These are phyloP conservation scores for Hypoxylon sp. DNA, from an alignment of 2,329 filamentous ascomycete genomes.

Conservation along the genomic window DNA sequence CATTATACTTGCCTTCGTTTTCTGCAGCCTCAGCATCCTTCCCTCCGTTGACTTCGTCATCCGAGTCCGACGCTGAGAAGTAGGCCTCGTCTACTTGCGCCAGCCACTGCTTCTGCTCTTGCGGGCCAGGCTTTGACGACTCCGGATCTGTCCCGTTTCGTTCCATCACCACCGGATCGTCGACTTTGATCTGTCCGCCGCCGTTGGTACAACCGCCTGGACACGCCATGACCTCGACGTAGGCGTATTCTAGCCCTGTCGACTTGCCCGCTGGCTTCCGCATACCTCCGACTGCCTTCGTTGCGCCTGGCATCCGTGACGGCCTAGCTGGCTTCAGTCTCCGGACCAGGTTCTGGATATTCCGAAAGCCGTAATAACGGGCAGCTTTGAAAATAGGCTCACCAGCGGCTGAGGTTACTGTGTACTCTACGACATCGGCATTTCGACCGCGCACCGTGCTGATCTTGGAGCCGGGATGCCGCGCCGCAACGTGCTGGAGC, in stretches of 20 bases:
- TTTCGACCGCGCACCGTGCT: constrained; percentile 81
- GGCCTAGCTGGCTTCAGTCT: constrained; percentile 81
- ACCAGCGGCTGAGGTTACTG: constrained; percentile 64
- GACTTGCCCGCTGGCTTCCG: constrained; percentile 61
- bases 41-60: background rate
- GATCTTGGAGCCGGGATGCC: constrained; percentile 75
- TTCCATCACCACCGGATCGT: constrained; percentile 71
- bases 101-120: constrained; percentile 88
- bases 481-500: constrained; percentile 75
- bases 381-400: constrained; percentile 78
- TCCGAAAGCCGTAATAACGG: constrained; percentile 95
- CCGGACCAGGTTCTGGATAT: constrained; percentile 98
- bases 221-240: constrained; percentile 98
- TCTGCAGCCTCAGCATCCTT: constrained; percentile 31
- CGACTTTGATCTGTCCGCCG: constrained; percentile 91
- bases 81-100: constrained; percentile 87
- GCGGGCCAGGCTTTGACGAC: constrained; percentile 66
- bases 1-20: constrained; percentile 40
- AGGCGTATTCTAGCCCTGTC: constrained; percentile 74
- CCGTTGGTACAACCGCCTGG: constrained; percentile 99
- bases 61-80: constrained; percentile 68
- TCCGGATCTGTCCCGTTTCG: constrained; percentile 53
- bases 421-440: constrained; percentile 88
- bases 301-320: constrained; percentile 82
- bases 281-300: constrained; percentile 64